Evolutionary conservation across 169 alveolate species (phyloP).

Genomic region (Cryptosporidium bovis): DNA sequence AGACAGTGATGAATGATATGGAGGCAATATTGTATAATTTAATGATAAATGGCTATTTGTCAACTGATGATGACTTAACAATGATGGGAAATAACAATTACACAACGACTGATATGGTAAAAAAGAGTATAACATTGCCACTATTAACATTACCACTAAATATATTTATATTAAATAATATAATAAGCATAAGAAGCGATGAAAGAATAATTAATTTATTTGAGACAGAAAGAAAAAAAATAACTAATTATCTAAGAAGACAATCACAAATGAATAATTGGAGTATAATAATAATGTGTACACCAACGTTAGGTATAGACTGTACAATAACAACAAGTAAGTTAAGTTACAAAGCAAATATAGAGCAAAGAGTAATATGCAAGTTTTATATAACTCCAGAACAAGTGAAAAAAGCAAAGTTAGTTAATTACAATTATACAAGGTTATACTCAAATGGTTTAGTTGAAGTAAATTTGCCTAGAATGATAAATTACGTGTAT

Average conservation of each 20-base stretch:
- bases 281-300: constrained; percentile 16
- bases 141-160: not conserved
- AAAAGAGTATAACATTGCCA: constrained; percentile 43
- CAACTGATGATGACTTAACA: constrained; percentile 20
- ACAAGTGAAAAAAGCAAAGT: constrained; percentile 34
- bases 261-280: constrained; percentile 15
- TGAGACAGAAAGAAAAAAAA: constrained; percentile 12
- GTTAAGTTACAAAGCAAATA: not conserved
- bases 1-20: constrained; percentile 26
- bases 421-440: constrained; percentile 17
- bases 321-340: constrained; percentile 30
- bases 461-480: constrained; percentile 47
- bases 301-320: constrained; percentile 48
- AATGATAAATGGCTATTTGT: constrained; percentile 8
- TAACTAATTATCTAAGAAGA: constrained; percentile 4
- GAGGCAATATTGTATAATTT: not conserved
- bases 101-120: constrained; percentile 27
- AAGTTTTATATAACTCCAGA: constrained; percentile 60
- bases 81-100: constrained; percentile 1
- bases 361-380: constrained; percentile 44
- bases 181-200: constrained; percentile 16
- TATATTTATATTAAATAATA: not conserved
- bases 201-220: constrained; percentile 18
- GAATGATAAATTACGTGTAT: constrained; percentile 18
- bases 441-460: constrained; percentile 44